phyloP scores from a whole-genome alignment of 129 eudicot species.

The Flaveria bidentis region DNA sequence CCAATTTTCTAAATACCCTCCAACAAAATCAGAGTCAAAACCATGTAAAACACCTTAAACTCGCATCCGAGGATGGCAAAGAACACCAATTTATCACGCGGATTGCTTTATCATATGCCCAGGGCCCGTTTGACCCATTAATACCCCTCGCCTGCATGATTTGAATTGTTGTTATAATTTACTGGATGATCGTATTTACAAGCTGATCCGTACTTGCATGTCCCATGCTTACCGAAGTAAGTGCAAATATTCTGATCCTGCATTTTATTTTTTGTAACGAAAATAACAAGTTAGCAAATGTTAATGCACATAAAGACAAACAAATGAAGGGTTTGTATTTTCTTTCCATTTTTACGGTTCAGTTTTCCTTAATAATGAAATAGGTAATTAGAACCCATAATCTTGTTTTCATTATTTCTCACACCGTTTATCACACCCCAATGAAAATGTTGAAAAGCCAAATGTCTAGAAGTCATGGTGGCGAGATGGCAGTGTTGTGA shows the following conservation, averaged over 20 bases:
- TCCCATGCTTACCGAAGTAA: conserved; percentile 74
- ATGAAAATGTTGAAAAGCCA: background rate
- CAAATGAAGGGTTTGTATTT: background rate
- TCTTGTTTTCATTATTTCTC: background rate
- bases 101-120: conserved; percentile 32
- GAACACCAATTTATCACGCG: conserved; percentile 26
- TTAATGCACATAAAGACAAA: no score
- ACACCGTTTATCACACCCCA: background rate
- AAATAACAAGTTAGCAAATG: background rate
- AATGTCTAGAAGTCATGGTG: background rate
- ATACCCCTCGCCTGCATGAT: conserved; percentile 34
- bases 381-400: background rate
- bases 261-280: background rate
- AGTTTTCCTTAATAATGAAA: background rate
- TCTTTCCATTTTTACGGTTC: no score
- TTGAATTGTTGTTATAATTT: conserved; percentile 35
- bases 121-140: conserved; percentile 29
- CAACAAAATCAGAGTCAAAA: conserved; percentile 7
- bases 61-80: conserved; percentile 21
- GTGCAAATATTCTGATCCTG: conserved; percentile 84
- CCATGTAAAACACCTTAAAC: conserved; percentile 27
- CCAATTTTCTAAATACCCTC: conserved; percentile 26
- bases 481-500: background rate
- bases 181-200: conserved; percentile 82
- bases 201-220: conserved; percentile 89